Evolutionary conservation across 441 rosid species (phyloP), one percentile per base, ranked within the genome.

Genomic region (Lepidium campestre): DNA sequence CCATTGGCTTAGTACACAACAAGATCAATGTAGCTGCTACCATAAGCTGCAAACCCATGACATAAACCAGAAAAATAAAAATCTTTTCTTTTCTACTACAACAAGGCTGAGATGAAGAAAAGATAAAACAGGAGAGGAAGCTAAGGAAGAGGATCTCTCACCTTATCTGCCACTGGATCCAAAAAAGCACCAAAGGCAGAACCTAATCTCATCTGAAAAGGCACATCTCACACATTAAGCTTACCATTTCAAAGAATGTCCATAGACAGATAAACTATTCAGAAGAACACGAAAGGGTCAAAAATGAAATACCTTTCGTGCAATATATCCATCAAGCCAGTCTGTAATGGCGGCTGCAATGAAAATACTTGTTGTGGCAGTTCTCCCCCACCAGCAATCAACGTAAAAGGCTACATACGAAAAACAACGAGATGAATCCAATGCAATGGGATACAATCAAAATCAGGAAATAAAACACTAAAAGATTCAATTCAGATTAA

Each of bases 271-370:
- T 12, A 18, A 35, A 9, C 12, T 27, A 61, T 29, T 13, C 22
- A 45, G 23, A 68, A 15, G 29, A 32, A 31, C 18, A 32, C 41
- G 29, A 15, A 58, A 40, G 11, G 18, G 36, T 22, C 14, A 40
- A 50, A 50, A 31, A 17, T 0, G 25, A 62, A 37, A 15, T 77
- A 93, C 98, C 93, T 85, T 93, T 32, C 97, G 74, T 2, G 99
- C 99, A 63, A 93, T 76, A 75, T 93, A 93, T n/a, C 99, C 99
- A 55, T 93, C 99, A 34, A 93, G 97, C 99, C 97, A 93, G 75
- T 93, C 99, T 6, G 99, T 93, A 62, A 93, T 70, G 10, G 99
- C 93, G 19, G 99, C 97, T 20, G 86, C 90, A 63, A 93, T 77
- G 70, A 93, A 93, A 66, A 93, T 84, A 71, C 91, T 81, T 11